phyloP scores from a whole-genome alignment of 768 basidiomycete genomes.

The Suillus placidus region DNA sequence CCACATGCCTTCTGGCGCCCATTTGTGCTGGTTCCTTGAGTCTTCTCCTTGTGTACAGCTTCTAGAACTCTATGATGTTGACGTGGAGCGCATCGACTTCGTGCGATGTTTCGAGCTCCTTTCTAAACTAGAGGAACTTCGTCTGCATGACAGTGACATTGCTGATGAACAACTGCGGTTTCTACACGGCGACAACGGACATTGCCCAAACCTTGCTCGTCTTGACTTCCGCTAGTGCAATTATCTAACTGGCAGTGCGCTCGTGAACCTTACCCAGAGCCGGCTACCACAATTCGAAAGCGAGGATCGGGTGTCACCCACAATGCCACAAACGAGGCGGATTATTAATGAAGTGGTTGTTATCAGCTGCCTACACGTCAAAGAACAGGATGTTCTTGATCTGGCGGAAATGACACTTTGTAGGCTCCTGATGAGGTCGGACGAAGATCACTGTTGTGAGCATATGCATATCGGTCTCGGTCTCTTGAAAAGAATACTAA shows the following conservation, averaged over 20 bases:
- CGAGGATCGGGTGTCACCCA: neutral
- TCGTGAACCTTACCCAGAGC: constrained; percentile 52
- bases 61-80: constrained; percentile 54
- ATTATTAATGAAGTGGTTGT: constrained; percentile 53
- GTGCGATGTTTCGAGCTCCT: constrained; percentile 38
- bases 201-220: constrained; percentile 49
- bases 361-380: constrained; percentile 60
- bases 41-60: constrained; percentile 39
- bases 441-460: constrained; percentile 59
- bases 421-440: constrained; percentile 43
- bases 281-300: constrained; percentile 27
- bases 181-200: constrained; percentile 41
- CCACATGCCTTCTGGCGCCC: constrained; percentile 28
- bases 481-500: constrained; percentile 6
- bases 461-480: constrained; percentile 16
- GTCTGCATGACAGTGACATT: constrained; percentile 62
- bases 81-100: constrained; percentile 43
- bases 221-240: constrained; percentile 66
- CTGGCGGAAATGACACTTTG: constrained; percentile 51
- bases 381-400: constrained; percentile 54
- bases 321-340: constrained; percentile 20
- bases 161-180: constrained; percentile 45
- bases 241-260: constrained; percentile 50
- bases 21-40: constrained; percentile 32
- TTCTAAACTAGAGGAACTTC: constrained; percentile 47